Conservation (phyloP, 495 filamentous ascomycete genomes). For the Penicillium tannophilum region DNA sequence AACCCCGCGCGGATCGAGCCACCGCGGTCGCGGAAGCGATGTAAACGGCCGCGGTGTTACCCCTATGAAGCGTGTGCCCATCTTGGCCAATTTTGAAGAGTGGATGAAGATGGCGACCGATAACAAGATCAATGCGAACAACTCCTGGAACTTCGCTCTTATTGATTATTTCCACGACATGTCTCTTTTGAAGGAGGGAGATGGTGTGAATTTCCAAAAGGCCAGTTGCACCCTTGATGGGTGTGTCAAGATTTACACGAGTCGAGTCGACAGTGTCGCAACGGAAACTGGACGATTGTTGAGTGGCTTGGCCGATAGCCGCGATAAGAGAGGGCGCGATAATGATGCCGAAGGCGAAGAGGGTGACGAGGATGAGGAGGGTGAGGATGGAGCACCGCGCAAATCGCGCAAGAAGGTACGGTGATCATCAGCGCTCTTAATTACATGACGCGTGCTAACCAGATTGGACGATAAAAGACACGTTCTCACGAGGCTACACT, state of each 20-base stretch:
- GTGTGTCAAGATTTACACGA: slow-evolving; percentile 99
- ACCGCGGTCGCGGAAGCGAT: slow-evolving; percentile 57
- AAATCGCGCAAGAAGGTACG: slow-evolving; percentile 71
- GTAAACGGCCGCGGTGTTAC: slow-evolving; percentile 76
- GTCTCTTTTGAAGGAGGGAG: slow-evolving; percentile 93
- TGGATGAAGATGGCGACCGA: slow-evolving; percentile 99
- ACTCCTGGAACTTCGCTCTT: slow-evolving; percentile 98
- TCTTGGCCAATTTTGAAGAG: slow-evolving; percentile 97
- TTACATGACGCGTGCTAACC: neutral
- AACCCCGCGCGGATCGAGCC: slow-evolving; percentile 59
- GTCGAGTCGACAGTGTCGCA: slow-evolving; percentile 95
- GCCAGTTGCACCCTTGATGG: slow-evolving; percentile 97
- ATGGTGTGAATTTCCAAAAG: slow-evolving; percentile 97
- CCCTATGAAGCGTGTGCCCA: slow-evolving; percentile 93
- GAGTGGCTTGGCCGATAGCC: slow-evolving; percentile 91
- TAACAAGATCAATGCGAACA: slow-evolving; percentile 99
- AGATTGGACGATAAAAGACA: slow-evolving; percentile 48
- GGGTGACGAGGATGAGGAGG: slow-evolving; percentile 76
- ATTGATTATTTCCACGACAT: slow-evolving; percentile 99
- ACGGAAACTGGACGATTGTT: slow-evolving; percentile 95
- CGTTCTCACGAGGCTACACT: slow-evolving; percentile 90
- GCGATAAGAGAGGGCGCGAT: slow-evolving; percentile 72
- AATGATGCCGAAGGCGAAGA: slow-evolving; percentile 63
- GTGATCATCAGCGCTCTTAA: neutral
- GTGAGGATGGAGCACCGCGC: slow-evolving; percentile 78